Base-by-base conservation (phyloP, 2,329 filamentous ascomycete species). In the Sporothrix protearum region DNA sequence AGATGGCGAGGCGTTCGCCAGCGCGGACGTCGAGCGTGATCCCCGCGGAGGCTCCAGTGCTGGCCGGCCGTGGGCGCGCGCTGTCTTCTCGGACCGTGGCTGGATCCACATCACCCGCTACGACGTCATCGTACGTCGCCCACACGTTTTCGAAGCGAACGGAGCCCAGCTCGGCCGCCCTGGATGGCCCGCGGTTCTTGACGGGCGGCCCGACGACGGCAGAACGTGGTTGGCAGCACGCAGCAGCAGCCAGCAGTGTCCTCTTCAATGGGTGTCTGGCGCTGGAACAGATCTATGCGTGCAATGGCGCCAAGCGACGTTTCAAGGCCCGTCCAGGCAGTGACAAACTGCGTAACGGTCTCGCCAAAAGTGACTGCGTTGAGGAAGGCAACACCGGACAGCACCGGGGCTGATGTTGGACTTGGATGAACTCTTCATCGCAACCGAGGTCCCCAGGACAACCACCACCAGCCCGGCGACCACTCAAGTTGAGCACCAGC, bases 1-100 rank as follows among this genome's bases (percentile, higher is more conserved):
- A 75, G 2, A 84, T 49, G 74, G 83, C 80, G 19, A 77, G 81
- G 0, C 81, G 69, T 14, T 71, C 70, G 19, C 59, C 70, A 12
- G 70, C 25, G 61, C 42, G 66, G 51, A 71, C 45, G 28, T 71
- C 70, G 3, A 68, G 25, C 16, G 45, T 68, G 61, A 71, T 22
- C 22, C 64, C 64, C 51, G 3, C 51, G 63, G 12, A 68, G 64
- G 45, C 64, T 68, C 64, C 64, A 68, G n/a, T 68, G 64, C 14
- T 39, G 64, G 42, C 19, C 28, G 19, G 42, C 39, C 25, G 39
- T 12, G 22, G 61, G 9, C n/a, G 39, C 19, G 39, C 61, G 14
- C 39, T 47, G 0, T 30, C 61, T 42, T 47, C 61, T 47, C 30
- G 39, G 22, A 30, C 39, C 1, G 25, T 30, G 22, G 25, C 61